These are phyloP conservation scores for Hypocreales sp. DNA, from an alignment of 2,329 filamentous ascomycete genomes.

Conservation along the genomic window DNA sequence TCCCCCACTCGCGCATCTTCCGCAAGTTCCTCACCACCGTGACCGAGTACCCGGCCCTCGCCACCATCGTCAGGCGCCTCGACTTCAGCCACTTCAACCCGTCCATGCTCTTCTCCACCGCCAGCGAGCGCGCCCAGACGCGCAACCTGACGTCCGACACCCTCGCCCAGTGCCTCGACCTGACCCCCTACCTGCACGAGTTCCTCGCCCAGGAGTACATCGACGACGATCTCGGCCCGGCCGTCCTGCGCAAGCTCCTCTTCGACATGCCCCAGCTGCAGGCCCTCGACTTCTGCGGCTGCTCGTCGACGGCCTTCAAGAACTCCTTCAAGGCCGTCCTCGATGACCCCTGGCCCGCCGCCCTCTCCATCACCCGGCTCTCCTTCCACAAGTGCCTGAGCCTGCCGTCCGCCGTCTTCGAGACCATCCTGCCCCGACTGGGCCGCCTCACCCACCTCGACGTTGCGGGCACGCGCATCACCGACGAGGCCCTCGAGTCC, in stretches of 20 bases:
- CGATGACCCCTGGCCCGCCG: slow-evolving; percentile 32
- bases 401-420: slow-evolving; percentile 51
- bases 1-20: slow-evolving; percentile 72
- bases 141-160: slow-evolving; percentile 63
- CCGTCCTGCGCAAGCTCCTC: slow-evolving; percentile 56
- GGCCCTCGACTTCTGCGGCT: slow-evolving; percentile 65
- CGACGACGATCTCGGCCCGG: slow-evolving; percentile 56
- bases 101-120: slow-evolving; percentile 58
- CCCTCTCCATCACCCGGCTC: slow-evolving; percentile 47
- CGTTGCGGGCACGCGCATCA: slow-evolving; percentile 63
- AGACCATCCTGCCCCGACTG: slow-evolving; percentile 56
- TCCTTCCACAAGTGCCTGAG: slow-evolving; percentile 69
- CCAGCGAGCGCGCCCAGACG: slow-evolving; percentile 58
- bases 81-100: slow-evolving; percentile 83
- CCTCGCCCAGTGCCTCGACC: slow-evolving; percentile 52
- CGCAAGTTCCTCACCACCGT: slow-evolving; percentile 65
- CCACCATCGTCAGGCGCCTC: slow-evolving; percentile 60
- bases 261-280: slow-evolving; percentile 46
- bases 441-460: slow-evolving; percentile 60
- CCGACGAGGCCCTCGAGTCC: slow-evolving; percentile 50
- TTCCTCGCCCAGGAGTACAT: slow-evolving; percentile 71
- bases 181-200: slow-evolving; percentile 61
- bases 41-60: slow-evolving; percentile 48
- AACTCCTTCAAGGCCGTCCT: slow-evolving; percentile 45
- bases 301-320: slow-evolving; percentile 53